Evolutionary conservation across 441 rosid genomes (phyloP).

Genomic region (Mallotus japonicus): DNA sequence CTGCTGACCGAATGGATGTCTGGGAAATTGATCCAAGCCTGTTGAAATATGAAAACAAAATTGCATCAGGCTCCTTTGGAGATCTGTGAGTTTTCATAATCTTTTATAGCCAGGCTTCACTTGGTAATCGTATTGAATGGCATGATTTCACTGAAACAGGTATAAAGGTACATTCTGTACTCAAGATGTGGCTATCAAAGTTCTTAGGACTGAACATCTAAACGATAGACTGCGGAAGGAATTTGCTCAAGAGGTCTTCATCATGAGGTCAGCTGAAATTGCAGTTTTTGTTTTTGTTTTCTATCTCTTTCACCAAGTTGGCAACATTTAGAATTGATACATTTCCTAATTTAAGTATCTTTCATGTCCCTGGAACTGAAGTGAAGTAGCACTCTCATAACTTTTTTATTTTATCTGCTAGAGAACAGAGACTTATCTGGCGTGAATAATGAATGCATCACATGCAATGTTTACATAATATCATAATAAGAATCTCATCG

Average conservation of each 20-base stretch:
- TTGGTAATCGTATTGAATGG: constrained; percentile 21
- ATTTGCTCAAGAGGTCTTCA: constrained; percentile 66
- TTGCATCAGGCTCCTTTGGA: constrained; percentile 55
- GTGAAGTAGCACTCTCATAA: background rate
- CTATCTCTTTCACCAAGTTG: background rate
- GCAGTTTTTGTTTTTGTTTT: background rate
- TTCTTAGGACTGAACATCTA: constrained; percentile 47
- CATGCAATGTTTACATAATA: background rate
- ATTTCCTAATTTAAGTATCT: background rate
- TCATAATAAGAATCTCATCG: background rate
- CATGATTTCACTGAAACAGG: constrained; percentile 39
- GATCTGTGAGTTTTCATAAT: constrained; percentile 53
- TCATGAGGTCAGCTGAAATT: constrained; percentile 56
- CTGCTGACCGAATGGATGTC: constrained; percentile 38
- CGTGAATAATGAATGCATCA: background rate
- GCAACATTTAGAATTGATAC: background rate
- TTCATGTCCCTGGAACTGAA: background rate
- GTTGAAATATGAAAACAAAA: constrained; percentile 47
- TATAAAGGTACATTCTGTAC: constrained; percentile 56
- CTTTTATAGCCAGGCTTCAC: constrained; percentile 14
- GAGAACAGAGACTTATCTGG: background rate
- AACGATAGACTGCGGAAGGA: constrained; percentile 45
- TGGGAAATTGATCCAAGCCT: constrained; percentile 63
- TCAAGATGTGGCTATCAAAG: constrained; percentile 72
- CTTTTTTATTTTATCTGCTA: background rate